Evolutionary conservation across 495 filamentous ascomycete species (phyloP).

Genomic region (Trypethelium eluteriae): DNA sequence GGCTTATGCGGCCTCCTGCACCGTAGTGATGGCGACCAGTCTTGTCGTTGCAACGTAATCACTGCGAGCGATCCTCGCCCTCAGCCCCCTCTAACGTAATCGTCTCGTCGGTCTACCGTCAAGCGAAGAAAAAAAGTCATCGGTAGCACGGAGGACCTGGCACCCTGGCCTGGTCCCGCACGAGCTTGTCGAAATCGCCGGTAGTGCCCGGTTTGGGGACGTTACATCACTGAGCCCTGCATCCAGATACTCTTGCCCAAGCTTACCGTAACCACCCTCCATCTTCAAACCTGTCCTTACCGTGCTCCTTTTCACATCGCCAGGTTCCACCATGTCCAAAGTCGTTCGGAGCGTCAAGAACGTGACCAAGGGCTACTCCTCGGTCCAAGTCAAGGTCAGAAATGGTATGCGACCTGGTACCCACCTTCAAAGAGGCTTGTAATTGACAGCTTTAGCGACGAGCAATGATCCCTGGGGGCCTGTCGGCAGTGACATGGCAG

Average conservation of each 20-base stretch:
- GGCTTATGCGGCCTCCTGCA: not conserved
- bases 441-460: slow-evolving; percentile 55
- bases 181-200: not conserved
- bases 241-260: not conserved
- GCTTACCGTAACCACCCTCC: not conserved
- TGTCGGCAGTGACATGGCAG: slow-evolving; percentile 96
- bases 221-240: slow-evolving; percentile 7
- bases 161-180: not conserved
- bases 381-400: slow-evolving; percentile 95
- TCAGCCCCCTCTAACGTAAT: slow-evolving; percentile 3
- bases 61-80: not conserved
- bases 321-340: slow-evolving; percentile 67
- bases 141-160: not conserved
- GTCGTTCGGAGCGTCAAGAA: slow-evolving; percentile 98
- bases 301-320: not conserved
- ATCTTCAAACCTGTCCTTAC: not conserved
- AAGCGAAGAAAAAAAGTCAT: not conserved
- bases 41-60: not conserved
- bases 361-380: slow-evolving; percentile 98
- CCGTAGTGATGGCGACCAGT: not conserved
- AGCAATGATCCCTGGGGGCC: slow-evolving; percentile 99
- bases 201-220: not conserved
- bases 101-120: not conserved
- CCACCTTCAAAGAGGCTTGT: not conserved
- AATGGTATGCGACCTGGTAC: slow-evolving; percentile 63